These are phyloP conservation scores for Harringtonia aguacate DNA, from an alignment of 2,329 filamentous ascomycete genomes.

Conservation along the genomic window DNA sequence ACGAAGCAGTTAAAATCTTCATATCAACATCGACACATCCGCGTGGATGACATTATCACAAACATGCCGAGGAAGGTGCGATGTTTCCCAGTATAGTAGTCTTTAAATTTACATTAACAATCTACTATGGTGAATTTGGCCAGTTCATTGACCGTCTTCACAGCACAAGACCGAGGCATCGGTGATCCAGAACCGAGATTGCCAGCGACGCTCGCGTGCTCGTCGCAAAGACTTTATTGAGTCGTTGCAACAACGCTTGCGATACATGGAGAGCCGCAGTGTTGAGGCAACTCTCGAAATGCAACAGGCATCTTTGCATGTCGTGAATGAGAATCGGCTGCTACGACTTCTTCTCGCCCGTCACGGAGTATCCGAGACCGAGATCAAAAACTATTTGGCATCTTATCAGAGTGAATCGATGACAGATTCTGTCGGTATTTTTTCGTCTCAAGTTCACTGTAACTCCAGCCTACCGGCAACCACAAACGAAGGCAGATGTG, in stretches of 20 bases:
- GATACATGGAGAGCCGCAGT: constrained; percentile 35
- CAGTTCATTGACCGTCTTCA: too few species aligned
- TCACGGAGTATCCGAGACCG: constrained; percentile 1
- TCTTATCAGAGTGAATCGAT: not conserved
- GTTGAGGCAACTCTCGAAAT: constrained; percentile 40
- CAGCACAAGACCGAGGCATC: constrained; percentile 1
- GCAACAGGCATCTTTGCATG: constrained; percentile 39
- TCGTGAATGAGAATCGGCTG: constrained; percentile 35
- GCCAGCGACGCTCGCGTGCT: constrained; percentile 41
- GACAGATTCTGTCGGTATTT: not conserved
- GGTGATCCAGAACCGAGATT: constrained; percentile 20
- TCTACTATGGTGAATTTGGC: not conserved
- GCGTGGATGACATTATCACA: too few species aligned
- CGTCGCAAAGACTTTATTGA: constrained; percentile 39
- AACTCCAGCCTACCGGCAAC: too few species aligned
- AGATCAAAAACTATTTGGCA: constrained; percentile 1
- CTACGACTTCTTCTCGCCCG: constrained; percentile 22
- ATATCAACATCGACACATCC: too few species aligned
- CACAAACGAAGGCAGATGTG: too few species aligned
- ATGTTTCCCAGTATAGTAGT: too few species aligned
- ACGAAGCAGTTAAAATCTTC: too few species aligned
- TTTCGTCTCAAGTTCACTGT: too few species aligned
- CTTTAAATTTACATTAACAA: too few species aligned
- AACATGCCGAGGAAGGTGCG: too few species aligned
- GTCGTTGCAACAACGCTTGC: constrained; percentile 33